Evolutionary conservation across 768 basidiomycete genomes (phyloP), one percentile per base, ranked within the genome.

Genomic region (Boletellus ananiceps): DNA sequence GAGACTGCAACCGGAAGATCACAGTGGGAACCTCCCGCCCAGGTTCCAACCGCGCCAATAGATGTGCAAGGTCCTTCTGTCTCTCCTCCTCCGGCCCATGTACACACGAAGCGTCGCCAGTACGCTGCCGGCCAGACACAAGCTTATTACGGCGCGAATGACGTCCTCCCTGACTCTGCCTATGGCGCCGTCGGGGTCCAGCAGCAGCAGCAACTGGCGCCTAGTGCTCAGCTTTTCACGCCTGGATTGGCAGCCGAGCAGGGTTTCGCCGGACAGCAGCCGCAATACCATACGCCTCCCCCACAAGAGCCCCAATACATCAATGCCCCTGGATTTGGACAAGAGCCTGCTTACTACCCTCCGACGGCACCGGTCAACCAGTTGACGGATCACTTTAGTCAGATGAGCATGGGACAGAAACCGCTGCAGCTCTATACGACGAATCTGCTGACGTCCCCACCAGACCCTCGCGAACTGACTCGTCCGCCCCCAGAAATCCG

Each of bases 61-160:
- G 65, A 67, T 31, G 68, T 69, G 8, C 69, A 72, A 5, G 62
- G 72, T 16, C 70, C 71, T 13, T 72, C 77, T 3, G 68, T 71
- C 18, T 74, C 80, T 27, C 74, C 80, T 21, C 63, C 66, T 19
- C 70, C 74, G 14, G 63, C 57, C n/a, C 67, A 77, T 6, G 64
- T 70, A 25, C 74, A 78, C 55, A 47, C 73, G 46, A 87, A 90
- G 70, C 86, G 91, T 57, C 84, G 94, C 39, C 93, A 95, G 68
- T 97, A 97, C 66, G 94, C 94, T 42, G 83, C 90, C 4, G 93
- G 90, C 11, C 93, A 96, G 69, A 92, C 92, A 1, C 90, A 93
- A 62, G 91, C 80, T 3, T 93, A 93, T 66, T 91, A 91, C 57
- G 80, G 82, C 32, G 63, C 70, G 11, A 74, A 75, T 23, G 71